Percentiles rank a stretch among this genome's conserved stretches.
Evolutionary conservation across 768 basidiomycete genomes (phyloP).

Genomic region (Lentinula edodes): DNA sequence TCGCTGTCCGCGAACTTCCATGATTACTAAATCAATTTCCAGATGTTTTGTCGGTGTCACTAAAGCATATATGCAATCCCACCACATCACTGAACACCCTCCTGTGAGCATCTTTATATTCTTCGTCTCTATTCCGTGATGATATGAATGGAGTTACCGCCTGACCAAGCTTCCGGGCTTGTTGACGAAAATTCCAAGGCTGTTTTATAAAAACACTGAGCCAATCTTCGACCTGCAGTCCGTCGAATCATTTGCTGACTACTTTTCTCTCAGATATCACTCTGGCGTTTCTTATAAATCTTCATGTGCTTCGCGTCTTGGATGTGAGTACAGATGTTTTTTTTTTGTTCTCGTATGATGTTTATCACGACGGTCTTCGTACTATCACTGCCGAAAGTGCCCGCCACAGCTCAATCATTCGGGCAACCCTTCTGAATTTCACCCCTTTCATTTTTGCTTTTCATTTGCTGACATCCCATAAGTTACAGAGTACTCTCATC

Average conservation of each 20-base stretch:
- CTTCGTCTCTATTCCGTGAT: constrained; percentile 33
- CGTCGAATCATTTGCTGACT: neutral
- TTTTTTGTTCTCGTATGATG: constrained; percentile 44
- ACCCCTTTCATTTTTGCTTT: neutral
- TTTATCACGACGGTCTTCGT: constrained; percentile 94
- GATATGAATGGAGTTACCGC: constrained; percentile 82
- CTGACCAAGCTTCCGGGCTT: constrained; percentile 49
- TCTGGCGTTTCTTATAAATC: neutral
- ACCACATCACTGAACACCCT: too few species aligned
- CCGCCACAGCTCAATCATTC: constrained; percentile 86
- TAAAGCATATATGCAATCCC: too few species aligned
- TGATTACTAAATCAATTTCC: neutral
- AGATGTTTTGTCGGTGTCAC: too few species aligned
- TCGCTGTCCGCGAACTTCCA: neutral
- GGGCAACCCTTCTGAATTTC: constrained; percentile 75
- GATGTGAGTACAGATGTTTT: constrained; percentile 23
- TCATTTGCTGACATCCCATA: too few species aligned
- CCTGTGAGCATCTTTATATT: constrained; percentile 27
- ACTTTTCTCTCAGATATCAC: neutral
- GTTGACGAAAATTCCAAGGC: constrained; percentile 78
- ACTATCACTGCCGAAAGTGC: constrained; percentile 78
- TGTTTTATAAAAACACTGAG: constrained; percentile 71
- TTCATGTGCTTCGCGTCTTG: neutral
- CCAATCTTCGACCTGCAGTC: neutral
- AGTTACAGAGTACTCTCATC: too few species aligned